phyloP scores from a whole-genome alignment of 768 basidiomycete genomes.

The Collybia sordida region DNA sequence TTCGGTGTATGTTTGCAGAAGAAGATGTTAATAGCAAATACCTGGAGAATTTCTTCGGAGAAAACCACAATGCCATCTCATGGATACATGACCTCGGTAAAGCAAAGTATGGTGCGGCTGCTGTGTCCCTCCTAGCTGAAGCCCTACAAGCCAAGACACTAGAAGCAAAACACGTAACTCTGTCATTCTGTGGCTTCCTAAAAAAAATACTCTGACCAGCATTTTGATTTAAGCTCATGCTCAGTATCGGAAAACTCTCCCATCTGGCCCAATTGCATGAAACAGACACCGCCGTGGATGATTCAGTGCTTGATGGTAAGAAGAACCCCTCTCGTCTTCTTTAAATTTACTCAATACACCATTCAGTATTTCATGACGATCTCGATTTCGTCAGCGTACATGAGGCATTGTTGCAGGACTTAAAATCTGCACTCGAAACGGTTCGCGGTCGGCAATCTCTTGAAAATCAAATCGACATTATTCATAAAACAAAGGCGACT shows the following conservation, averaged over 20 bases:
- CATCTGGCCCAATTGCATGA: slow-evolving; percentile 80
- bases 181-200: slow-evolving; percentile 10
- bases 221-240: slow-evolving; percentile 61
- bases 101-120: slow-evolving; percentile 62
- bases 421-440: slow-evolving; percentile 47
- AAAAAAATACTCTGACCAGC: too few relatives aligned
- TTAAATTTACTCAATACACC: slow-evolving; percentile 4
- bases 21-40: slow-evolving; percentile 60
- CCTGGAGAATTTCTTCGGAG: slow-evolving; percentile 72
- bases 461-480: slow-evolving; percentile 67
- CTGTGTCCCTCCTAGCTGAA: slow-evolving; percentile 61
- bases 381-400: slow-evolving; percentile 90
- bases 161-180: slow-evolving; percentile 73
- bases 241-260: slow-evolving; percentile 87
- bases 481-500: slow-evolving; percentile 54
- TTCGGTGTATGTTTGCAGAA: slow-evolving; percentile 79
- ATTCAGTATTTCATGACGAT: slow-evolving; percentile 77
- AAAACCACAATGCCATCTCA: slow-evolving; percentile 58
- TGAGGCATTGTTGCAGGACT: slow-evolving; percentile 61
- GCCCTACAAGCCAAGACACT: slow-evolving; percentile 57
- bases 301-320: slow-evolving; percentile 56
- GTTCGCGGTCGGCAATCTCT: slow-evolving; percentile 61
- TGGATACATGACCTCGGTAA: slow-evolving; percentile 90
- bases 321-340: background rate
- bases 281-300: slow-evolving; percentile 42